Base-by-base conservation (phyloP, 2,329 filamentous ascomycete species). In the Purpureocillium lavendulum region DNA sequence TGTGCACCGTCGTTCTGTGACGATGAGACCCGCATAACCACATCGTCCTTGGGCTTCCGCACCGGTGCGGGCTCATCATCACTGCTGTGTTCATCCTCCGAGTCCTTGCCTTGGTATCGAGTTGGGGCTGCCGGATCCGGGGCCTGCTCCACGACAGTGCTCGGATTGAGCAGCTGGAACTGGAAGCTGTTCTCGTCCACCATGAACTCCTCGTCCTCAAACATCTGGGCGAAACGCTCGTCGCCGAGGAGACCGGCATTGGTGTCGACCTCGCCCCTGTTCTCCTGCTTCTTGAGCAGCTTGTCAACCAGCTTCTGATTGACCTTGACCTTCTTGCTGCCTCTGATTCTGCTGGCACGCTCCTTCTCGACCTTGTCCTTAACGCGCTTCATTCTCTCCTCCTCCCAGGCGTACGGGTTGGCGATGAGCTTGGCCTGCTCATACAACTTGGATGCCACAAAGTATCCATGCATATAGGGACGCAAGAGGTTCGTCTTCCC, bases 391-490 rank as follows among this genome's bases (percentile, higher is more conserved):
- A 82, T 81, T 41, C 88, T 77, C 61, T 97, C 87, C 54, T 97
- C 87, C 57, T 96, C 87, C 74, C 85, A 94, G 38, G 94, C 76
- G 57, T 94, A 94, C 0, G 92, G 92, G 62, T 97, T 95, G 36
- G 85, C 84, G 52, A 97, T 95, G 44, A 98, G 69, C 40, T 86
- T 75, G 14, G 92, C 92, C 60, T 98, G 89, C 57, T 98, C 94
- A 60, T 98, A 97, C 18, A 98, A 66, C 55, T 89, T 87, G 52
- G 94, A 90, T 29, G 86, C 87, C 36, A 98, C 89, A 65, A 98
- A 98, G 71, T 92, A 97, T 51, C 92, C 94, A 59, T 98, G 92
- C 94, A 98, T 98, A 58, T 98, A 98, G 33, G 92, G 92, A 33
- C 90, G 77, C 31, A 98, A 69, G 15, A 97, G 68, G 55, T 86